phyloP scores from a whole-genome alignment of 2,329 filamentous ascomycete species.

The Chaetoscypha palmicola region DNA sequence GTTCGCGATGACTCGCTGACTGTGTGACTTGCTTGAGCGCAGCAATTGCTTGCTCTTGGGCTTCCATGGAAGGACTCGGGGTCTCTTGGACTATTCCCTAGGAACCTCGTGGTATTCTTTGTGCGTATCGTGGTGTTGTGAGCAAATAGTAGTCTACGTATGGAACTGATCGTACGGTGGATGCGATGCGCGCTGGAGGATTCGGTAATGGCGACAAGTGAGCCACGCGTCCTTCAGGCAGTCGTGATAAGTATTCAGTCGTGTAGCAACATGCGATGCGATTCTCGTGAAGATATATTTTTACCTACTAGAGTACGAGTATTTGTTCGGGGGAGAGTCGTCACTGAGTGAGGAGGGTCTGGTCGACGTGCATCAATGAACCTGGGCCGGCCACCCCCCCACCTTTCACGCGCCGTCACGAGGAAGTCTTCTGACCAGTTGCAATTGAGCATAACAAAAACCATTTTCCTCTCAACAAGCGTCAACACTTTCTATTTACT shows the following conservation, averaged over 20 bases:
- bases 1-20: conserved; percentile 16
- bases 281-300: not conserved
- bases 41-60: conserved; percentile 26
- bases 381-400: not conserved
- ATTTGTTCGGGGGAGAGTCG: too few relatives aligned
- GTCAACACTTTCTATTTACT: too few relatives aligned
- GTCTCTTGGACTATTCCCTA: not conserved
- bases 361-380: conserved; percentile 4
- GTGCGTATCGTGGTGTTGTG: not conserved
- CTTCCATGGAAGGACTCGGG: conserved; percentile 19
- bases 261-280: not conserved
- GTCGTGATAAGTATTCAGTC: conserved; percentile 3
- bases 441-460: not conserved
- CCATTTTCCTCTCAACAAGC: not conserved
- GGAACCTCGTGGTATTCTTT: not conserved
- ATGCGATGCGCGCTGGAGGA: conserved; percentile 5
- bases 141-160: not conserved
- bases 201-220: conserved; percentile 4
- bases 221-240: conserved; percentile 14
- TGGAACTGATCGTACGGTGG: conserved; percentile 1
- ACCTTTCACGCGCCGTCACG: conserved; percentile 6
- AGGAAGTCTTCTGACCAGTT: conserved; percentile 5
- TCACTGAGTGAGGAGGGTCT: too few relatives aligned
- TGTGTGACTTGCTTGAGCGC: conserved; percentile 21
- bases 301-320: not conserved